Evolutionary conservation across 768 basidiomycete species (phyloP), one percentile per base, ranked within the genome.

Genomic region (Ramaria sp.): DNA sequence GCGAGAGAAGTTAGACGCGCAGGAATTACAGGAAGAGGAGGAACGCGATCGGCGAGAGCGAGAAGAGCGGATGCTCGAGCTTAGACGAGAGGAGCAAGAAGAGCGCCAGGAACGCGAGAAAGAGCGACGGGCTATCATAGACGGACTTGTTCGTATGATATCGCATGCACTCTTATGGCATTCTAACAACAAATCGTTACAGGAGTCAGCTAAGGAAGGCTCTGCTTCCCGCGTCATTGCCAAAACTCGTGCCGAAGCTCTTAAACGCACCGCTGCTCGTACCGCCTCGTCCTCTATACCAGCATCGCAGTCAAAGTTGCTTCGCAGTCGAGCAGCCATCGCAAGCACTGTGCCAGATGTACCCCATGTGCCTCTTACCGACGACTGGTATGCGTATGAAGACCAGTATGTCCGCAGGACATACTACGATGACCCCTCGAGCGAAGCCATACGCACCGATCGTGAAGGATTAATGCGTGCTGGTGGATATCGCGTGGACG

Each of bases 401-500:
- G 84, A 88, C 62, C 74, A 76, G 71, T 88, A 78, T 64, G 67
- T 70, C 22, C 54, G 89, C 51, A 72, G 71, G 53, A 70, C 63
- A n/a, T 71, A 71, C 31, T 93, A 92, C 69, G 74, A 82, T 50
- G 89, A 91, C 62, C 77, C 83, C 42, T 73, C 78, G 63, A 89
- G 86, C 61, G 87, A 88, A 57, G 84, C 84, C 13, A 84, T 91
- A 19, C 73, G 86, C 62, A 78, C 79, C 63, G 88, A 91, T 65
- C 70, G 80, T 57, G 87, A 87, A 59, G 86, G 85, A 13, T 82
- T 85, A 62, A 87, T 86, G 84, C 75, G 84, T 43, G 90, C 82
- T 20, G 91, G 90, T 9, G 91, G 91, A 9, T 94, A 91, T 66
- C 75, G 72, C 60, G 74, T 89, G 4, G 82, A 88, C 59, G 87